Evolutionary conservation across 2,329 filamentous ascomycete species (phyloP), one percentile per base, ranked within the genome.

Genomic region (Thelonectria rubi): DNA sequence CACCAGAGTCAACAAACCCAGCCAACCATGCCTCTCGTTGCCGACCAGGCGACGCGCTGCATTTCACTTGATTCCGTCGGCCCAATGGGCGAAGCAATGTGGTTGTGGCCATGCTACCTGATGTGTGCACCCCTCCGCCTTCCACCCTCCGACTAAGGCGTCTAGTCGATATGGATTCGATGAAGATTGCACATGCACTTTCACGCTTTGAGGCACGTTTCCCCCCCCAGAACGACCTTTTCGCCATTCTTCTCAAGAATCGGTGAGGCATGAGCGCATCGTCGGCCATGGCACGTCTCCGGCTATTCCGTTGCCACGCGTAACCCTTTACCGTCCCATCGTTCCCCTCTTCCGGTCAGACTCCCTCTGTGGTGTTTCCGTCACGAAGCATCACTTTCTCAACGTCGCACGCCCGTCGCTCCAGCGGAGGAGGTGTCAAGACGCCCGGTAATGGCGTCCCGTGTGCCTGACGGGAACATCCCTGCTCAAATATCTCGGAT

Each of bases 251-350:
- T 37, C 51, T 14, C 37, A 18, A 66, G 67, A 62, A 65, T 65
- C 72, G 73, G 73, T 74, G 67, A 69, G 62, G 40, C 52, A 42
- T 64, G 55, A 65, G 56, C 47, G 48, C 15, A 60, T 72, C 62
- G 73, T 74, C 73, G 71, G 72, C 30, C 24, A 60, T 57, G 39
- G 5, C 26, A 48, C n/a, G 48, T 12, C n/a, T 39, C 57, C 21
- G 57, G 30, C 53, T 58, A 37, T 24, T 40, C 54, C 52, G 45
- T 52, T 54, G 58, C 58, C 55, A 69, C 56, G 20, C 58, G 51
- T 55, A 66, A 55, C 65, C 50, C 43, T 56, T 49, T 55, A 50
- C 53, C 39, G 53, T 48, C 53, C 65, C 54, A 53, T 49, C 40
- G 18, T 60, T 39, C 43, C 50, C 45, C 42, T 50, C 14, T 52